Evolutionary conservation across 805 yeast species (phyloP).

Genomic region (Sugiyamaella americana): DNA sequence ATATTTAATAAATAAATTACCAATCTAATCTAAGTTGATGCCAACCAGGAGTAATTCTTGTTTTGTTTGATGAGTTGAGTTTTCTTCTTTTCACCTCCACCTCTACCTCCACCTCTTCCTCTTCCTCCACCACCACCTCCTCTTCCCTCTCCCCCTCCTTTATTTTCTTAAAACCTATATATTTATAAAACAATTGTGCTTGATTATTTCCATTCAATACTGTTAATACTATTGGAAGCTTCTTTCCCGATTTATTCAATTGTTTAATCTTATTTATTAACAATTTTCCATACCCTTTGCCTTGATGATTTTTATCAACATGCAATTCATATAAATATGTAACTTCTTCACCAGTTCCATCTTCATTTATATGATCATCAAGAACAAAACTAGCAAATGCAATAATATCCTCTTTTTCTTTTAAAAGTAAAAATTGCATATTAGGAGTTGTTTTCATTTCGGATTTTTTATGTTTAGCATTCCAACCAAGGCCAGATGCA

Average conservation of each 20-base stretch:
- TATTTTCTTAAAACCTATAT: too few species aligned
- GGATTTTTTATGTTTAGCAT: constrained; percentile 15
- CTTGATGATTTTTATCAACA: constrained; percentile 14
- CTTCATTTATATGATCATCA: constrained; percentile 15
- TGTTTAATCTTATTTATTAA: constrained; percentile 17
- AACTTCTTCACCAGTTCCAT: constrained; percentile 8
- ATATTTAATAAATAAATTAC: background rate
- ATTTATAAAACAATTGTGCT: constrained; percentile 22
- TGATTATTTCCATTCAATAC: constrained; percentile 22
- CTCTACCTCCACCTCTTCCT: too few species aligned
- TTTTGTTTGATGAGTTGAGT: too few species aligned
- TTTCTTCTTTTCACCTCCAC: too few species aligned
- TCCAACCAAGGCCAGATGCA: constrained; percentile 26
- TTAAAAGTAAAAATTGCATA: constrained; percentile 17
- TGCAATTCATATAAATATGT: constrained; percentile 29
- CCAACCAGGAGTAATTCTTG: too few species aligned
- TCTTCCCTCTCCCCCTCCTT: too few species aligned
- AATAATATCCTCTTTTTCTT: constrained; percentile 2
- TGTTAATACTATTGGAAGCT: constrained; percentile 18
- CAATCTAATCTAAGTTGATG: constrained; percentile 4
- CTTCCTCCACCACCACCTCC: too few species aligned
- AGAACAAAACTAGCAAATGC: constrained; percentile 22
- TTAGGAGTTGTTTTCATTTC: constrained; percentile 22
- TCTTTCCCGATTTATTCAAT: background rate
- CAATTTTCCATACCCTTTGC: constrained; percentile 21